Evolutionary conservation across 2,329 filamentous ascomycete species (phyloP).

Genomic region (Pezicula carpinea): DNA sequence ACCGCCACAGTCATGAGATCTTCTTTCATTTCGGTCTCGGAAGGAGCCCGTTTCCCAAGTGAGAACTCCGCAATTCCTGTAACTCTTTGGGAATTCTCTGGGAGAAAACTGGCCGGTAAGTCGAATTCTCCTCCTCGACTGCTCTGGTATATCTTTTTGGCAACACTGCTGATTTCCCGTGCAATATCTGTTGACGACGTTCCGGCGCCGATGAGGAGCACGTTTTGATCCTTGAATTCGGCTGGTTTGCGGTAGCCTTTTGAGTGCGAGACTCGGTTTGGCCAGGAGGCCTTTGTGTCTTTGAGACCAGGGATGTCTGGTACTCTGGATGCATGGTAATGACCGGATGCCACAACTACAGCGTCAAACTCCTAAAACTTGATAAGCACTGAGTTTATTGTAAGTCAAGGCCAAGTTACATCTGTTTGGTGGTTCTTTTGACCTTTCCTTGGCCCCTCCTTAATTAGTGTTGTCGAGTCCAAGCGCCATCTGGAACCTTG

Average conservation of each 20-base stretch:
- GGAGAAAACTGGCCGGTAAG: conserved; percentile 16
- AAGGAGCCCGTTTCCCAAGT: neutral
- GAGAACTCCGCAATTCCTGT: conserved; percentile 11
- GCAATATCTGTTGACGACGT: conserved; percentile 41
- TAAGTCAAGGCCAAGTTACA: conserved; percentile 4
- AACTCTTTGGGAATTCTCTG: conserved; percentile 13
- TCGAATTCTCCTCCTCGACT: conserved; percentile 19
- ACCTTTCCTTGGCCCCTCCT: conserved; percentile 4
- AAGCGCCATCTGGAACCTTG: conserved; percentile 16
- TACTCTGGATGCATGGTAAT: conserved; percentile 60
- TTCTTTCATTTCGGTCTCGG: neutral
- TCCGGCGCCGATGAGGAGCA: conserved; percentile 51
- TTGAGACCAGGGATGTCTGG: conserved; percentile 55
- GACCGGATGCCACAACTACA: conserved; percentile 61
- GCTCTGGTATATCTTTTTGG: conserved; percentile 22
- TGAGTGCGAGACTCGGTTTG: conserved; percentile 56
- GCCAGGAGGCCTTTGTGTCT: conserved; percentile 50
- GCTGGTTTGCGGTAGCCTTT: conserved; percentile 66
- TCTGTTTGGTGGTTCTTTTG: conserved; percentile 4
- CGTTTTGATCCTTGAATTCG: conserved; percentile 50
- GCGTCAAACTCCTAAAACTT: conserved; percentile 48
- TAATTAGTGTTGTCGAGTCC: conserved; percentile 9
- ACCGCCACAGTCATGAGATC: conserved; percentile 22
- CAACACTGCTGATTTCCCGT: conserved; percentile 7
- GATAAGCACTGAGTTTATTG: neutral